These are phyloP conservation scores for Halophytophthora batemanensis DNA, from an alignment of 352 stramenopile species.

Conservation along the genomic window DNA sequence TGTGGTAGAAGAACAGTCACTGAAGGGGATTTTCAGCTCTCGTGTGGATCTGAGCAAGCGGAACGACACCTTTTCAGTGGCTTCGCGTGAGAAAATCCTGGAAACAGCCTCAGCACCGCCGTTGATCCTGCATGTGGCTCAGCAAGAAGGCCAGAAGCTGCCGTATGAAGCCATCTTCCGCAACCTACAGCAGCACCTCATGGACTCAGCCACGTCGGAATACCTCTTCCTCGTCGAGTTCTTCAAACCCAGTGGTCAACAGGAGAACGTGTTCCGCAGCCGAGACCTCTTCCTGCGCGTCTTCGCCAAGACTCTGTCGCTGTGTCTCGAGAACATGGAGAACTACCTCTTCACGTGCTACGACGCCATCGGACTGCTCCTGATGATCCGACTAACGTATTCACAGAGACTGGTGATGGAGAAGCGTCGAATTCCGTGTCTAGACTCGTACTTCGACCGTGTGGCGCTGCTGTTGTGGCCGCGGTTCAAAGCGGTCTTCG, in stretches of 20 bases:
- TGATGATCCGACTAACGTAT: constrained; percentile 98
- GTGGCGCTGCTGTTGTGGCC: constrained; percentile 96
- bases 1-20: constrained; percentile 92
- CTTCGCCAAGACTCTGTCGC: constrained; percentile 94
- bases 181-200: constrained; percentile 95
- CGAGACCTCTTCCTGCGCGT: constrained; percentile 93
- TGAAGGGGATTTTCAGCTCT: constrained; percentile 84
- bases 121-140: constrained; percentile 94
- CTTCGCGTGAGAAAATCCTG: constrained; percentile 90
- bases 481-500: constrained; percentile 96
- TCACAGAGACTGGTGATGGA: constrained; percentile 80
- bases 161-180: constrained; percentile 97
- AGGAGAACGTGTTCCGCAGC: constrained; percentile 57
- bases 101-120: constrained; percentile 76
- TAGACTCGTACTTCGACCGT: constrained; percentile 97
- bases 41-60: constrained; percentile 95
- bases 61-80: constrained; percentile 93
- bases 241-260: constrained; percentile 80
- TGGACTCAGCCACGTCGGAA: constrained; percentile 97
- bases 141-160: constrained; percentile 89
- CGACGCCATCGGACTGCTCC: constrained; percentile 95
- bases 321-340: constrained; percentile 96
- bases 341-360: constrained; percentile 98
- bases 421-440: constrained; percentile 80
- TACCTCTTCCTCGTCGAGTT: constrained; percentile 96